These are phyloP conservation scores for Clonostachys sp. DNA, from an alignment of 2,329 filamentous ascomycete genomes.

Conservation along the genomic window DNA sequence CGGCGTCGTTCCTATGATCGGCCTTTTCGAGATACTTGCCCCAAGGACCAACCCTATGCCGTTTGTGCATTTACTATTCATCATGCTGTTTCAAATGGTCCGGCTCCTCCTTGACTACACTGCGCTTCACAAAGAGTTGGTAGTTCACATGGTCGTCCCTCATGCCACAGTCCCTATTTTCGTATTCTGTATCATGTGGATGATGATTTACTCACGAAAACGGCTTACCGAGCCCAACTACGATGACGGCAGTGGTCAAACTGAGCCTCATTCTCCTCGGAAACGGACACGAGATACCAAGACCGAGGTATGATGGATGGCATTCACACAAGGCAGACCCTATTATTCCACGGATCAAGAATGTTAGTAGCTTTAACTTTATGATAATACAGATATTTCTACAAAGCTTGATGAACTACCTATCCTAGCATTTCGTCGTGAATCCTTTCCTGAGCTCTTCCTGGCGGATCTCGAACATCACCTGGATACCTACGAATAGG, in stretches of 20 bases:
- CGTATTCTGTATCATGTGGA: conserved; percentile 48
- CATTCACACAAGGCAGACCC: not conserved
- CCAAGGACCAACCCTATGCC: conserved; percentile 56
- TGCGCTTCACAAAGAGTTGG: too few relatives aligned
- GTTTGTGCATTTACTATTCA: conserved; percentile 61
- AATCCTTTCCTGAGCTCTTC: conserved; percentile 79
- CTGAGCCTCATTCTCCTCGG: conserved; percentile 7
- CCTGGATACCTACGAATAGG: conserved; percentile 79
- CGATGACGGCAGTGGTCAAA: conserved; percentile 33
- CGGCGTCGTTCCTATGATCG: conserved; percentile 67
- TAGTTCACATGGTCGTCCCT: conserved; percentile 36
- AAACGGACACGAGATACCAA: not conserved
- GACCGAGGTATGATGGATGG: not conserved
- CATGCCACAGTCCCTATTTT: conserved; percentile 48
- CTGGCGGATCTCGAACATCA: conserved; percentile 96
- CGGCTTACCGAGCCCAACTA: conserved; percentile 43
- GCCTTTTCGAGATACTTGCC: conserved; percentile 68
- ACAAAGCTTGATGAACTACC: too few relatives aligned
- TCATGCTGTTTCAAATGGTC: too few relatives aligned
- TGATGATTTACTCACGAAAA: conserved; percentile 42
- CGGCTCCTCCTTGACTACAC: too few relatives aligned
- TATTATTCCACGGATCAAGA: not conserved
- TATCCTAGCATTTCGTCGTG: conserved; percentile 67
- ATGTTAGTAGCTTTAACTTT: too few relatives aligned
- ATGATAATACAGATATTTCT: not conserved